Base-by-base conservation (phyloP, 202 grass and related monocot genomes). In the Cymbopogon flexuosus region DNA sequence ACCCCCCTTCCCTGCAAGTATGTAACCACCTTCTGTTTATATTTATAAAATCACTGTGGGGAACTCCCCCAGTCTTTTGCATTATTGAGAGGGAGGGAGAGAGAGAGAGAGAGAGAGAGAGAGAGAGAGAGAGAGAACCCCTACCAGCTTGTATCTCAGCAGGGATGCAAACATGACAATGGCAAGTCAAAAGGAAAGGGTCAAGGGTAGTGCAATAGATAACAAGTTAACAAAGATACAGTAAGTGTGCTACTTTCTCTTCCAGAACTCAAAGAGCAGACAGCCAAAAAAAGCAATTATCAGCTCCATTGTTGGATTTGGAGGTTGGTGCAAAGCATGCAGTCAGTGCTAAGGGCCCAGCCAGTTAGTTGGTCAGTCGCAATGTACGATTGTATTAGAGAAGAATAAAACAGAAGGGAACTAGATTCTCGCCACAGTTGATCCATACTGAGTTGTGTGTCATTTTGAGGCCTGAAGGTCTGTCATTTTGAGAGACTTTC, bases 341-440 rank as follows among this genome's bases (percentile, higher is more conserved):
- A 74, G 76, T 81, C 76, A 88, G 71, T 89, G 79, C 68, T 61
- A 78, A 68, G 78, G 78, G 73, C 60, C 67, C 67, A 52, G 4
- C 71, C 49, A 73, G 49, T 82, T 82, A 82, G 83, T 85, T 89
- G 83, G 71, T 51, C 73, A 62, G 68, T 82, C 83, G 1, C 60
- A 62, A 79, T 62, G 52, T 82, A 68, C 16, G 4, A 74, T 35
- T 78, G 37, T 51, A 77, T 82, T 75, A 43, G 75, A 52, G 71
- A 85, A 64, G 79, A 75, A 77, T 40, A 62, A 21, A 65, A 23
- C 29, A 72, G 49, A 82, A 85, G 79, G 51, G 62, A 74, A 78
- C 62, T 52, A 79, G 61, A 77, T 79, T 65, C 70, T 62, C 39
- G 45, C 45, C 65, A 46, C 72, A 72, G 73, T 84, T 62, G 56